phyloP scores from a whole-genome alignment of 1,139 yeast genomes.

The Yamadazyma epiphylla region DNA sequence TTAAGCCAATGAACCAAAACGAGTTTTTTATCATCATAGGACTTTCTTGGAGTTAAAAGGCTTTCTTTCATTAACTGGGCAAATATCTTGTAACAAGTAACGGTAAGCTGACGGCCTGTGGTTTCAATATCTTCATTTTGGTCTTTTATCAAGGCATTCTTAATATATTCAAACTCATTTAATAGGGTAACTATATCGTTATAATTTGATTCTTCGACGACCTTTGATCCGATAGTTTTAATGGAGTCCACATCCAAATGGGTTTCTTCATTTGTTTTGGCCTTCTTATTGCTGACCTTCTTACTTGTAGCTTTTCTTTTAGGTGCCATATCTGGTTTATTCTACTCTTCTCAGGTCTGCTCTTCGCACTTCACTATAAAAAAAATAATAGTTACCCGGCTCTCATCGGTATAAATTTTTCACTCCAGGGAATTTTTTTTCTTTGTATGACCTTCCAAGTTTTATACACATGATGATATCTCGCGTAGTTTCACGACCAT shows the following conservation, averaged over 20 bases:
- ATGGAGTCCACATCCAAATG: constrained; percentile 22
- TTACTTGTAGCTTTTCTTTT: constrained; percentile 8
- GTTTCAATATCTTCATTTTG: constrained; percentile 27
- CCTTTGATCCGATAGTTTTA: constrained; percentile 25
- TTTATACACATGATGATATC: constrained; percentile 61
- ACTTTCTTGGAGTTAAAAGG: constrained; percentile 36
- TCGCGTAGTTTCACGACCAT: constrained; percentile 48
- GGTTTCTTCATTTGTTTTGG: constrained; percentile 3
- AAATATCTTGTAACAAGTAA: constrained; percentile 55
- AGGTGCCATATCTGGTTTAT: constrained; percentile 9
- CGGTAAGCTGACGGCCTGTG: constrained; percentile 46
- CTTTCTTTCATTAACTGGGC: constrained; percentile 50
- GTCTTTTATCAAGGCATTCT: constrained; percentile 14
- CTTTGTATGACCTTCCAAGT: constrained; percentile 52
- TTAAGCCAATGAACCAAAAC: constrained; percentile 60
- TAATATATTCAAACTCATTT: constrained; percentile 28
- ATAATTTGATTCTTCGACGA: constrained; percentile 32
- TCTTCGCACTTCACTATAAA: constrained; percentile 4
- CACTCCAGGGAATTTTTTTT: constrained; percentile 7
- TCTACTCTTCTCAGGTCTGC: constrained; percentile 2
- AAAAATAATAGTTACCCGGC: constrained; percentile 5
- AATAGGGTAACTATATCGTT: constrained; percentile 50
- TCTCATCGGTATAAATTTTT: neutral
- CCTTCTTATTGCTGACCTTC: constrained; percentile 1
- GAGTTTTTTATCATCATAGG: constrained; percentile 42